Evolutionary conservation across 768 basidiomycete genomes (phyloP), one percentile per base, ranked within the genome.

Genomic region (Tubosaeta sp.): DNA sequence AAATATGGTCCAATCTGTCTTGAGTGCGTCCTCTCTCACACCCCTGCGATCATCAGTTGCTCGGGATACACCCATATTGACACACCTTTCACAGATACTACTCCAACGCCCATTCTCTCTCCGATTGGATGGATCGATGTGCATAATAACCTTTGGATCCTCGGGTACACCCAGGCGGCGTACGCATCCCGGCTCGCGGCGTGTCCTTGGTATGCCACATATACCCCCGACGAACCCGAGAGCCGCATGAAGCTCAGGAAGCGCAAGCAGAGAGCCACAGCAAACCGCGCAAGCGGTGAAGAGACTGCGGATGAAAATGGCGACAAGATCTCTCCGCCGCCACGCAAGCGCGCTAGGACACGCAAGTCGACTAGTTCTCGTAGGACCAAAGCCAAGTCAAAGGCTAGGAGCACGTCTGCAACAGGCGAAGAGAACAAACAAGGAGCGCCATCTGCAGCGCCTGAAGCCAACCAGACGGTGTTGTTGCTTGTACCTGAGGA

Each of bases 1-100:
- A 14, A 64, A 65, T n/a, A 62, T 76, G 49, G 78, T 86, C 29
- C 75, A 80, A 61, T 73, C 72, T 40, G 70, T 83, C 48, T 67
- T 78, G 45, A 67, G 84, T 84, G 62, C 60, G 82, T 77, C 35
- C 38, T 39, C 18, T 45, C 34, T 41, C 41, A 2, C 46, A 6
- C n/a, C 21, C 38, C 30, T 19, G 11, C 45, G 24, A 52, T 59
- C 50, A 39, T 38, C 18, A 30, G 6, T 39, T 30, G 9, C 7
- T 11, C 36, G n/a, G 11, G 30, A 19, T 48, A 29, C 16, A 10
- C 9, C n/a, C 22, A 25, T 51, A 24, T 21, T 61, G 30, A 66
- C 52, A 27, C 49, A 14, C 38, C 19, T 38, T 35, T 41, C 40
- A 38, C 30, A 68, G 67, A 66, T 48, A 55, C 60, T 1, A 64